phyloP scores from a whole-genome alignment of 257 asterid species.

The Solanum corneliomulleri region DNA sequence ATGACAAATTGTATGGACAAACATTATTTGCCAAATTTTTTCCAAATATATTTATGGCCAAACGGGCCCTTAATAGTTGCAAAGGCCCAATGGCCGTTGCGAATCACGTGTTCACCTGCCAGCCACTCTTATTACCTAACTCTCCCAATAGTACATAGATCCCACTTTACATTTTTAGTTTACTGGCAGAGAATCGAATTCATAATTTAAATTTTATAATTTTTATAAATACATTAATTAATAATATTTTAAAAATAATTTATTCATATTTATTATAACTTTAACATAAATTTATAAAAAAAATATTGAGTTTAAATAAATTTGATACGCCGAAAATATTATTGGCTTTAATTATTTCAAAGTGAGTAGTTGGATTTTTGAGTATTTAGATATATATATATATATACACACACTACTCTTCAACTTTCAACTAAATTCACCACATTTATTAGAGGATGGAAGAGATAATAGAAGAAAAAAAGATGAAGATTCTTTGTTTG shows the following conservation, averaged over 20 bases:
- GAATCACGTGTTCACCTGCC: background rate
- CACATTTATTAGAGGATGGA: background rate
- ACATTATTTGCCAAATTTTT: too few relatives aligned
- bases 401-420: background rate
- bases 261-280: background rate
- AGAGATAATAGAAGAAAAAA: background rate
- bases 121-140: background rate
- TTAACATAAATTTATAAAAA: background rate
- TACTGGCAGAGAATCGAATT: fast-evolving
- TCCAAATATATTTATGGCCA: too few relatives aligned
- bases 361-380: background rate
- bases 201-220: background rate
- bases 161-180: background rate
- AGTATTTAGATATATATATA: background rate
- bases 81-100: background rate
- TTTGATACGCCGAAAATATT: fast-evolving
- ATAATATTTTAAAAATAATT: background rate
- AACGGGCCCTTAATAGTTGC: fast-evolving
- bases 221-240: background rate
- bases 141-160: background rate
- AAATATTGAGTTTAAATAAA: background rate
- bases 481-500: constrained; percentile 46
- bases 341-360: background rate
- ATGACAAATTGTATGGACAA: too few relatives aligned
- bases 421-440: background rate